Evolutionary conservation across 225 moss, liverwort and hornwort species (phyloP).

Genomic region (Neckera pumila): DNA sequence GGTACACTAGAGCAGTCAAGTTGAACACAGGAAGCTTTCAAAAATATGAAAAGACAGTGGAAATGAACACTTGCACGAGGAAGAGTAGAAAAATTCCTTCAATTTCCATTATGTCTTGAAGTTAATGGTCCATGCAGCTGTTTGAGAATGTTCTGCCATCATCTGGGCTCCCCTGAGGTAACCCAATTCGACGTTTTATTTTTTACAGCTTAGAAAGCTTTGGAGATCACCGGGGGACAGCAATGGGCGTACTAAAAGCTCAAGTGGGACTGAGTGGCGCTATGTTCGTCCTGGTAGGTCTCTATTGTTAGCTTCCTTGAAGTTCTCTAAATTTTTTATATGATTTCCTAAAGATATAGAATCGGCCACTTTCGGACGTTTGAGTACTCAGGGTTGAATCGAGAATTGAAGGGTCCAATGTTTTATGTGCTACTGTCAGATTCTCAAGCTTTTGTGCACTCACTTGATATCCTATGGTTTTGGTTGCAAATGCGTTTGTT

Average conservation of each 20-base stretch:
- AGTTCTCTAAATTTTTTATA: neutral
- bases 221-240: conserved; percentile 44
- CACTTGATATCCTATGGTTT: neutral
- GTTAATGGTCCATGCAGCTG: neutral
- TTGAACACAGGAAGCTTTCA: neutral
- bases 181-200: neutral
- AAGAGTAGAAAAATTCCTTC: neutral
- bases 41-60: neutral
- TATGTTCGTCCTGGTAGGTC: conserved; percentile 48
- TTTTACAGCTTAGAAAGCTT: conserved; percentile 48
- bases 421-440: neutral
- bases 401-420: neutral
- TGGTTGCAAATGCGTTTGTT: neutral
- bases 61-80: neutral
- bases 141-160: neutral
- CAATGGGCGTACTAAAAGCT: conserved; percentile 49
- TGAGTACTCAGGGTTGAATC: neutral
- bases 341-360: neutral
- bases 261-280: conserved; percentile 62
- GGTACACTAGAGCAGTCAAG: neutral
- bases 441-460: neutral
- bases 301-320: neutral
- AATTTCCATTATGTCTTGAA: neutral
- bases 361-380: neutral
- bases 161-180: neutral